Percentiles rank a stretch among this genome's conserved stretches.
phyloP scores from a whole-genome alignment of 257 asterid genomes.

The Cruciata laevipes region DNA sequence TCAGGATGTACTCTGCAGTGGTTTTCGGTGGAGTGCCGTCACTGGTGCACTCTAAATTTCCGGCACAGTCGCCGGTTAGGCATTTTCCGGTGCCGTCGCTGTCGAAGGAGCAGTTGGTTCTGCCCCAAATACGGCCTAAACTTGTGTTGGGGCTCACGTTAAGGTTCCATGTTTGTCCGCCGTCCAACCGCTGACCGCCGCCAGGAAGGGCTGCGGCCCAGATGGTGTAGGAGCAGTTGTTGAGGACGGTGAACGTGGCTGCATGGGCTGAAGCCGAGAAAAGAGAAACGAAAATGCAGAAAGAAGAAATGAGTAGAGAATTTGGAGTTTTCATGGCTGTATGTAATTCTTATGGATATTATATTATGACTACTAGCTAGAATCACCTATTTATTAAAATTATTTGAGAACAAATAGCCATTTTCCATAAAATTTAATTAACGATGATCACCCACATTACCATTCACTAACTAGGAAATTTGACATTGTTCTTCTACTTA shows the following conservation, averaged over 20 bases:
- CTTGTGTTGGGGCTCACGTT: conserved; percentile 9
- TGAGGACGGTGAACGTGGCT: conserved; percentile 16
- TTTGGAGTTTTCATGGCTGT: neutral
- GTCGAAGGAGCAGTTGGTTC: conserved; percentile 27
- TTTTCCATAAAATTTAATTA: too few relatives aligned
- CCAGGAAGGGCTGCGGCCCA: conserved; percentile 35
- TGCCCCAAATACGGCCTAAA: conserved; percentile 30
- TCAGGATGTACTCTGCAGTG: conserved; percentile 38
- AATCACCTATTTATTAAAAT: too few relatives aligned
- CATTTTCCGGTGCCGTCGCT: conserved; percentile 18
- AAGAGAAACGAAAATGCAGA: conserved; percentile 3
- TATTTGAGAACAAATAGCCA: too few relatives aligned
- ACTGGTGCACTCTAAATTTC: conserved; percentile 27
- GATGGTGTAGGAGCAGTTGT: conserved; percentile 32
- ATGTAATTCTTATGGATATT: too few relatives aligned
- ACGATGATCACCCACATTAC: too few relatives aligned
- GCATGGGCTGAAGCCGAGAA: conserved; percentile 15
- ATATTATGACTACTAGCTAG: too few relatives aligned
- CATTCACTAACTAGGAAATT: too few relatives aligned
- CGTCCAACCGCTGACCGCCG: conserved; percentile 24
- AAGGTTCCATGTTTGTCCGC: conserved; percentile 22
- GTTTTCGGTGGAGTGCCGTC: conserved; percentile 54
- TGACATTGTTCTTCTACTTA: too few relatives aligned
- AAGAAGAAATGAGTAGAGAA: conserved; percentile 5
- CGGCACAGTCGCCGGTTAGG: conserved; percentile 34